A percentile compares a stretch with the other conserved stretches of the same genome.
phyloP scores from a whole-genome alignment of 2,329 filamentous ascomycete genomes.

The Neocatenulostroma microsporum region DNA sequence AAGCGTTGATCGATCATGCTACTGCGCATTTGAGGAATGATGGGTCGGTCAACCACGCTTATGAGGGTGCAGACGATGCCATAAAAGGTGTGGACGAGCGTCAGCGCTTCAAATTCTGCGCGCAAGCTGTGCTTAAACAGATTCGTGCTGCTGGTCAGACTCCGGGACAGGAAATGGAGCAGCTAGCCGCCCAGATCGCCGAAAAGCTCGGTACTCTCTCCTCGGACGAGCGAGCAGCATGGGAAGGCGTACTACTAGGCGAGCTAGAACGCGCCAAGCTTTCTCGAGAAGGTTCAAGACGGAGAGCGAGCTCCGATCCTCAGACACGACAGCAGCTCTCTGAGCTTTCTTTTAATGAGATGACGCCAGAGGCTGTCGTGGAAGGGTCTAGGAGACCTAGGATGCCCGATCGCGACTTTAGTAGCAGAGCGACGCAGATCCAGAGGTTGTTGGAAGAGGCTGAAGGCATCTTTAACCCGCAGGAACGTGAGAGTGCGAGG shows the following conservation, averaged over 20 bases:
- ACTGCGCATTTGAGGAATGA: conserved; percentile 14
- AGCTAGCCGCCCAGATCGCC: conserved; percentile 18
- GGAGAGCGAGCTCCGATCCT: too few relatives aligned
- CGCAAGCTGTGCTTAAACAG: conserved; percentile 14
- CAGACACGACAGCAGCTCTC: too few relatives aligned
- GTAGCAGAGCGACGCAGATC: conserved; percentile 42
- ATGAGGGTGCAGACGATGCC: conserved; percentile 8
- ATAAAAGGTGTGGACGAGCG: conserved; percentile 5
- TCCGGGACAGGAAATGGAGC: conserved; percentile 8
- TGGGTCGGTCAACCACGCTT: neutral
- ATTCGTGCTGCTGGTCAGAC: conserved; percentile 17
- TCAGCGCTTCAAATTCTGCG: conserved; percentile 9
- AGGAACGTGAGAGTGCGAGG: neutral
- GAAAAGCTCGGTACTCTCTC: conserved; percentile 16
- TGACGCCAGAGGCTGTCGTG: too few relatives aligned
- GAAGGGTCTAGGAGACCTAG: conserved; percentile 29
- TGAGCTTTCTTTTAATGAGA: too few relatives aligned
- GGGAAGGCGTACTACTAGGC: conserved; percentile 21
- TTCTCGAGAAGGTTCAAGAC: too few relatives aligned
- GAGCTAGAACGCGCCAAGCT: too few relatives aligned
- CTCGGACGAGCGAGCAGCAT: conserved; percentile 17
- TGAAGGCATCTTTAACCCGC: conserved; percentile 9
- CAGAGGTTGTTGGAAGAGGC: conserved; percentile 41
- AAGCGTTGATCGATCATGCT: conserved; percentile 20
- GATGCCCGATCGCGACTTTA: conserved; percentile 40